phyloP scores from a whole-genome alignment of 2,329 filamentous ascomycete genomes.

The Aaosphaeria arxii region DNA sequence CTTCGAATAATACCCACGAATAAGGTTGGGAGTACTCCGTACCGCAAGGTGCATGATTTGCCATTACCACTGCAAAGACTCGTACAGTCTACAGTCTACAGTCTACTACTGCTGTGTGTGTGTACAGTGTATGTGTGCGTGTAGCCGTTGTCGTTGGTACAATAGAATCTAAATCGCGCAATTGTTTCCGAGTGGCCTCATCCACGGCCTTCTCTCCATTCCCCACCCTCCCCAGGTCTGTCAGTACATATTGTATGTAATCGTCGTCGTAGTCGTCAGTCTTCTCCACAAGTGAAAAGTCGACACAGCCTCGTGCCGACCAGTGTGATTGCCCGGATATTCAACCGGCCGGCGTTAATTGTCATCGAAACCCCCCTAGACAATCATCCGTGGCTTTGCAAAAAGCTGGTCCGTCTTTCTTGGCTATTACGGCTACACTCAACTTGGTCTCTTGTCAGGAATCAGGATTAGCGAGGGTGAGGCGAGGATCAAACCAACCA shows the following conservation, averaged over 20 bases:
- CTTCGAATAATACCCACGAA: too few species aligned
- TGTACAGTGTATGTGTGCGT: too few species aligned
- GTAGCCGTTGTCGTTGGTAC: too few species aligned
- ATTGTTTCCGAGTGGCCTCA: too few species aligned
- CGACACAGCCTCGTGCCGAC: not conserved
- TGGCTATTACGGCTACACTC: not conserved
- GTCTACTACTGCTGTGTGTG: too few species aligned
- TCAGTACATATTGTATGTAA: too few species aligned
- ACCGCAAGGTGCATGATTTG: not conserved
- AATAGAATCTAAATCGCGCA: too few species aligned
- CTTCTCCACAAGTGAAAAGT: not conserved
- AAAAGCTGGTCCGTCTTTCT: not conserved
- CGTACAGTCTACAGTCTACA: too few species aligned
- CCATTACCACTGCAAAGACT: too few species aligned
- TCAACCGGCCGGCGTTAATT: constrained; percentile 9
- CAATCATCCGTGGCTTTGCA: not conserved
- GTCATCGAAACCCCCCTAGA: constrained; percentile 6
- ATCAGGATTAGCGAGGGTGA: not conserved
- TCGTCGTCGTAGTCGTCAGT: not conserved
- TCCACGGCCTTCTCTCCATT: not conserved
- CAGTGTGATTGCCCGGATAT: constrained; percentile 6
- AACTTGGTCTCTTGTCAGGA: not conserved
- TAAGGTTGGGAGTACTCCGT: not conserved
- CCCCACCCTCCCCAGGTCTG: not conserved
- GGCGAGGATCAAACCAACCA: too few species aligned